Base-by-base conservation (phyloP, 78 protist species). In the Bodo saltans region DNA sequence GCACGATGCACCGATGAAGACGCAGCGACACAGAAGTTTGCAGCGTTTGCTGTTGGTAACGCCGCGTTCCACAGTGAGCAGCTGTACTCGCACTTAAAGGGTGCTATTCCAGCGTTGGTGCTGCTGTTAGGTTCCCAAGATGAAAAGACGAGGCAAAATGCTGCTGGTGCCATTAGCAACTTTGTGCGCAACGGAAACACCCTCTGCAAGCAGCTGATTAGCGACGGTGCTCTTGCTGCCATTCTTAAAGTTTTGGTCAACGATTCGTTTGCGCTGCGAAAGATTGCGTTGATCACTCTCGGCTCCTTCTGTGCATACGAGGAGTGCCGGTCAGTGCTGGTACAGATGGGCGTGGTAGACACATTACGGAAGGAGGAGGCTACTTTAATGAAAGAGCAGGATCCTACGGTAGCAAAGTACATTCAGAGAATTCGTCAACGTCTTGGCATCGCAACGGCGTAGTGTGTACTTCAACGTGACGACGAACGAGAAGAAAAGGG, bases 1-100 rank as follows among this genome's bases (percentile, higher is more conserved):
- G 17, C 4, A 26, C 11, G 89, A 38, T 88, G 92, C 52, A 1
- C 26, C 0, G 91, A 86, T 78, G 32, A 81, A 0, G 92, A 91
- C 83, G 30, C 53, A n/a, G 35, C 42, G 32, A 85, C 93, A 3
- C 69, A 94, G 68, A 92, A 94, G 85, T 92, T 91, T 67, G 97
- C 97, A 12, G 89, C 92, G 79, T 92, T 94, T 38, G 97, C 97
- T 1, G 1, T 94, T 29, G 96, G 97, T 40, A 94, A 94, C 74
- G 94, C 97, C n/a, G 90, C 83, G 1, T 94, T 92, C 72, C 94
- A 94, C 82, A 73, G 84, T 8, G 84, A 34, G 68, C 30, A 26
- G 41, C 74, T 92, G 23, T 92, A 90, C 72, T 29, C 8, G 8
- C 73, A 69, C 12, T 67, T 93, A 3, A 29, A 23, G 32, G 70